A percentile compares a stretch with the other conserved stretches of the same genome.
Evolutionary conservation across 495 filamentous ascomycete genomes (phyloP).

Genomic region (Cenococcum geophilum): DNA sequence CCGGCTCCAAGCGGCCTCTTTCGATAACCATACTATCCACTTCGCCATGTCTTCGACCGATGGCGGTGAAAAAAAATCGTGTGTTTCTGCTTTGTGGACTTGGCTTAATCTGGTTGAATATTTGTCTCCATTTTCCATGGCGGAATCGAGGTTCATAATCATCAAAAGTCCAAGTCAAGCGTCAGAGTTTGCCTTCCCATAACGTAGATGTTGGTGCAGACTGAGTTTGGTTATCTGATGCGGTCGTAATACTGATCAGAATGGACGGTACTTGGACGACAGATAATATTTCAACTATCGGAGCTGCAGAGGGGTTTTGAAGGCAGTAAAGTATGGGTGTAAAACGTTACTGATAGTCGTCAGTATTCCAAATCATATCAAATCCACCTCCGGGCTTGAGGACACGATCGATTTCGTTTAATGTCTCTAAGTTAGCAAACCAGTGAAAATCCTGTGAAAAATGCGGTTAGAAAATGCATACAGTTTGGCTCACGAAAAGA

Average conservation of each 20-base stretch:
- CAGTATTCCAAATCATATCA: constrained; percentile 61
- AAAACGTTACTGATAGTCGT: constrained; percentile 49
- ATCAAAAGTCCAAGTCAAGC: constrained; percentile 45
- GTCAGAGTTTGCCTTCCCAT: constrained; percentile 53
- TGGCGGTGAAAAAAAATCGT: constrained; percentile 49
- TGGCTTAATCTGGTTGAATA: constrained; percentile 46
- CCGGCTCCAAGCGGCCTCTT: constrained; percentile 51
- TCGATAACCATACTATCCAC: constrained; percentile 35
- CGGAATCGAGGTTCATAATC: constrained; percentile 53
- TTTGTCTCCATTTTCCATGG: constrained; percentile 32
- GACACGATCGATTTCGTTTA: constrained; percentile 54
- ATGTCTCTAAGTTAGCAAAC: constrained; percentile 53
- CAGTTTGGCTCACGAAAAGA: too few relatives aligned
- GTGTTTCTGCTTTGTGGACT: constrained; percentile 41
- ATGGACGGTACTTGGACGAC: not conserved
- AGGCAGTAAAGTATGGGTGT: not conserved
- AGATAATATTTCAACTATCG: constrained; percentile 1
- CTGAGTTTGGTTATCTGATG: constrained; percentile 18
- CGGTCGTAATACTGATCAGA: not conserved
- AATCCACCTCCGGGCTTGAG: constrained; percentile 48
- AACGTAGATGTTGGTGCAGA: constrained; percentile 41
- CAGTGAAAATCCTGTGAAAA: constrained; percentile 30
- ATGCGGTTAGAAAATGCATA: not conserved
- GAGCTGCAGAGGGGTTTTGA: not conserved
- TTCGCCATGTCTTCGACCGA: constrained; percentile 38